Conservation (phyloP, 2,329 filamentous ascomycete species). For the Neofusicoccum laricinum region DNA sequence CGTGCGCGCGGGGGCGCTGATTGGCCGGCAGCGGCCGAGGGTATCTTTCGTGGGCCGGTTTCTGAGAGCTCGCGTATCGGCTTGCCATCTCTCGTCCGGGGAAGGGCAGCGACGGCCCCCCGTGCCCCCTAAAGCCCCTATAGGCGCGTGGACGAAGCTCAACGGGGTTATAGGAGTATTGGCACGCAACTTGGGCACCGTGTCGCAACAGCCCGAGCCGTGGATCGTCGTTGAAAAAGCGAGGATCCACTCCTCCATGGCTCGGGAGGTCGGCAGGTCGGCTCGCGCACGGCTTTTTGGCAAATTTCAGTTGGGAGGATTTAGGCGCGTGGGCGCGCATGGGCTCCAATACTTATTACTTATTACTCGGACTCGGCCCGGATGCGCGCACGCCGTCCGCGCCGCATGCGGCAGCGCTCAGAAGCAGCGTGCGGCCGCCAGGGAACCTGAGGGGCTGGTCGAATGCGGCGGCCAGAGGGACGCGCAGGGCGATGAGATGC, state of each 20-base stretch:
- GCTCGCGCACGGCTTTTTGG: background rate
- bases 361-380: constrained; percentile 2
- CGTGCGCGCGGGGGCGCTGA: background rate
- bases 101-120: background rate
- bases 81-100: constrained; percentile 3
- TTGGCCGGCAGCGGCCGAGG: background rate
- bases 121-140: constrained; percentile 1
- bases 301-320: constrained; percentile 11
- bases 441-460: background rate
- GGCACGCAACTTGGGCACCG: background rate
- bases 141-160: background rate
- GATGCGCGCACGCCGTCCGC: background rate
- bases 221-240: background rate
- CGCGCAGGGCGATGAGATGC: background rate
- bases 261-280: background rate
- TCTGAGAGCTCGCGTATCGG: background rate
- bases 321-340: constrained; percentile 9
- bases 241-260: background rate
- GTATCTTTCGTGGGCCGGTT: background rate
- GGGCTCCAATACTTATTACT: constrained; percentile 10
- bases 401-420: background rate
- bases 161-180: background rate
- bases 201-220: background rate
- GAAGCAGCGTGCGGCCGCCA: too few relatives aligned
- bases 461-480: background rate